Base-by-base conservation (phyloP, 768 basidiomycete species). In the Sarcomyxa edulis region DNA sequence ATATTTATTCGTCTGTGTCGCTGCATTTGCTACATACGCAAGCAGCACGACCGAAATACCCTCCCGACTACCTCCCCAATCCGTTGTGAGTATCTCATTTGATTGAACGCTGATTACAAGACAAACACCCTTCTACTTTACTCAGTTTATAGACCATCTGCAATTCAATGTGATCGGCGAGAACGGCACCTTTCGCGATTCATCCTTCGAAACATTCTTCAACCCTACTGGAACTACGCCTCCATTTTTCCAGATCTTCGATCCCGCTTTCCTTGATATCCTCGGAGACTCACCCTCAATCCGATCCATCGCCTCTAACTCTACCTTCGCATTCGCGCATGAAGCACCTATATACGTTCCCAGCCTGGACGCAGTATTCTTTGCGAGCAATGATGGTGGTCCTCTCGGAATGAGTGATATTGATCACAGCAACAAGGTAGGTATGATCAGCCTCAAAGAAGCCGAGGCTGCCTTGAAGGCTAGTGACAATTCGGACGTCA, bases 311-410 rank as follows among this genome's bases (percentile, higher is more conserved):
- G 76, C 77, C 0, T 69, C 72, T 6, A 75, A 78, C 42, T 68
- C 71, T 3, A 73, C 68, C 3, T 81, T 79, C 54, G 80, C 80
- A 3, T 78, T 86, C 45, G 85, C 84, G 12, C 86, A 90, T 51
- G 88, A 91, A 59, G 87, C 83, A 2, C 83, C 84, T 0, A 65
- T 88, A 2, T 86, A 78, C 56, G 61, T 74, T 22, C 60, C 77
- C 5, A 69, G 65, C n/a, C 80, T 78, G n/a, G 74, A 87, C 48
- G 76, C 81, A 45, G 65, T 90, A 2, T 81, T 78, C 61, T 90
- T 90, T 50, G 68, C 73, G 5, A 81, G 79, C 56, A 84, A 78
- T 43, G 76, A 73, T 39, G 84, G 84, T 5, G 83, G 81, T 2
- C 39, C 72, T 21, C 64, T 81, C 2, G 82, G 83, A 6, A 69